Conservation (phyloP, 1,284 basidiomycete species). For the Tausonia pullulans region DNA sequence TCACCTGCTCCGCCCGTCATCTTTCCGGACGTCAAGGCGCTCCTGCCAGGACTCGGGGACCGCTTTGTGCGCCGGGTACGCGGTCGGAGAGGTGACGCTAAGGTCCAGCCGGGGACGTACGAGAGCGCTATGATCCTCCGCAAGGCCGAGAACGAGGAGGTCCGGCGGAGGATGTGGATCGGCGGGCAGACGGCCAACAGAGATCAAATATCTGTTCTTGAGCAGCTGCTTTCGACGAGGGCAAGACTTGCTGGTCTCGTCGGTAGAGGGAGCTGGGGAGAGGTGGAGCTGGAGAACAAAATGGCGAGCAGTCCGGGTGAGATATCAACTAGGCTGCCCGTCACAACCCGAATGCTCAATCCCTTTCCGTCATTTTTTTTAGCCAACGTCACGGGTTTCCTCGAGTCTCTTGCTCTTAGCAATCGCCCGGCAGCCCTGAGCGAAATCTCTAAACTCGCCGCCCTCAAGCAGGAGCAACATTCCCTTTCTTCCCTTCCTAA, state of each 20-base stretch:
- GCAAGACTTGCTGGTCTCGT: conserved; percentile 69
- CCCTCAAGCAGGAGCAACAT: conserved; percentile 61
- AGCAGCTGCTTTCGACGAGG: conserved; percentile 60
- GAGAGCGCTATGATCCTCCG: conserved; percentile 89
- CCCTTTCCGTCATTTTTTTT: conserved; percentile 3
- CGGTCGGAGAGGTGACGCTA: conserved; percentile 35
- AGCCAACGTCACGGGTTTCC: conserved; percentile 65
- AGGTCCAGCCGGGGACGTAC: conserved; percentile 68
- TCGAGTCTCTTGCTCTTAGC: conserved; percentile 63
- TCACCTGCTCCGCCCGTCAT: conserved; percentile 27
- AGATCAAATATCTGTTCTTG: conserved; percentile 57
- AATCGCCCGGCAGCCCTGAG: conserved; percentile 60
- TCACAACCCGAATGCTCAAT: not conserved
- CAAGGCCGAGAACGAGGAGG: conserved; percentile 68
- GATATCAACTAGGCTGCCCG: conserved; percentile 18
- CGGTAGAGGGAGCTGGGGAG: conserved; percentile 68
- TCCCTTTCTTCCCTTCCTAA: conserved; percentile 45
- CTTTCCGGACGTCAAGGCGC: conserved; percentile 28
- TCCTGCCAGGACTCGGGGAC: conserved; percentile 31
- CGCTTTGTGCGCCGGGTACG: conserved; percentile 24
- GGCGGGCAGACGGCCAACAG: conserved; percentile 58
- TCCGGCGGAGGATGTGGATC: conserved; percentile 65
- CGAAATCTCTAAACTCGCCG: conserved; percentile 59
- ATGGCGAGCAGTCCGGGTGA: conserved; percentile 82
- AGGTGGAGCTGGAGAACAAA: conserved; percentile 77